Base-by-base conservation (phyloP, 2,329 filamentous ascomycete species). In the Verruconis gallopava region DNA sequence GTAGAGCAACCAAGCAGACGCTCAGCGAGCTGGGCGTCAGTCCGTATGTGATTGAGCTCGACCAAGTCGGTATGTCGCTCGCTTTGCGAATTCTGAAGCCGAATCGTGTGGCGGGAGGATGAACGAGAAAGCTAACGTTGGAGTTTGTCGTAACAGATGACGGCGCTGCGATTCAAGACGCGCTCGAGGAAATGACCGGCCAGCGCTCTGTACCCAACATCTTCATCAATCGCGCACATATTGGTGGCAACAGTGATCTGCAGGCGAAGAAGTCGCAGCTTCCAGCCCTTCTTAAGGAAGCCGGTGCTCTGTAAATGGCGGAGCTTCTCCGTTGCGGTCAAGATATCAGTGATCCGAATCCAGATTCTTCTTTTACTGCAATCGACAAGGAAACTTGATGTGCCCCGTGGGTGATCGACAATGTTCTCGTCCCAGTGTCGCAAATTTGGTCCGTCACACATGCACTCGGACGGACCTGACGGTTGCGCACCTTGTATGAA, bases 201-300 rank as follows among this genome's bases (percentile, higher is more conserved):
- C 91, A 98, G 72, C 72, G 78, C 55, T 89, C 84, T 54, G 91
- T 98, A 4, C 91, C 91, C 55, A 96, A 96, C 70, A 82, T 94
- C 68, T 96, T 83, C 71, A 96, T 98, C 65, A 68, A 67, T 53
- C 68, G 86, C 68, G 69, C 93, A 69, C 89, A 95, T 66, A 93
- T 98, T 60, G 91, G 91, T 49, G 91, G 91, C 52, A 96, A 96
- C 75, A 93, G 85, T 18, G 89, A 91, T 53, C 63, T 93, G 49
- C 80, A 88, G 66, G 70, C 66, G 41, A 75, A 71, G 63, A 75
- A 74, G 62, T 49, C 47, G 11, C 59, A 93, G 50, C 65, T 96
- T 42, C 72, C 77, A 51, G 54, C 55, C 21, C 62, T 91, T 51
- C 65, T 84, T 58, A 72, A 73, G 65, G 67, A 67, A 37, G 80